A percentile compares a stretch with the other conserved stretches of the same genome.
Conservation (phyloP, 73 alveolate genomes). For the Durusdinium trenchii region DNA sequence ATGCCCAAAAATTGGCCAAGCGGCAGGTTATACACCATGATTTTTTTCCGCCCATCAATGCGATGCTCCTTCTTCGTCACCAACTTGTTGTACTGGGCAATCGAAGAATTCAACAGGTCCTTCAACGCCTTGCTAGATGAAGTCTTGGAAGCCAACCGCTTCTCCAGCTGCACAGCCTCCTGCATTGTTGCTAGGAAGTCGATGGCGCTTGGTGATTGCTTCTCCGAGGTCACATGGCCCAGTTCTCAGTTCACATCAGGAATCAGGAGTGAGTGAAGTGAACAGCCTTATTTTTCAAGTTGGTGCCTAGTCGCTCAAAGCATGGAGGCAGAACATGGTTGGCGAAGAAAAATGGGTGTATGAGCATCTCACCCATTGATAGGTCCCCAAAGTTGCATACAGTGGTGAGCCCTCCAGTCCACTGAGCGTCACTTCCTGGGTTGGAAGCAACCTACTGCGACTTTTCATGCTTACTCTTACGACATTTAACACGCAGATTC, state of each 20-base stretch:
- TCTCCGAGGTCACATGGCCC: not conserved
- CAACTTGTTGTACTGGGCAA: not conserved
- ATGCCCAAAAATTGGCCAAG: not conserved
- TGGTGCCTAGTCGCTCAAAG: not conserved
- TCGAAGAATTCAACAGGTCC: not conserved
- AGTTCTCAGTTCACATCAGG: not conserved
- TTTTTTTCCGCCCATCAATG: not conserved
- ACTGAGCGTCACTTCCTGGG: no score
- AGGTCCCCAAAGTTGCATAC: not conserved
- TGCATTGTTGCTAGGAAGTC: not conserved
- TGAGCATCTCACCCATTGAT: slow-evolving; percentile 9
- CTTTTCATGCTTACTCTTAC: no score
- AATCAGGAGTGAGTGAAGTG: not conserved
- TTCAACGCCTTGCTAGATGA: not conserved
- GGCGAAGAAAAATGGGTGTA: slow-evolving; percentile 23
- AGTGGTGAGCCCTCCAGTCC: not conserved
- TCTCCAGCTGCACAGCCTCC: not conserved
- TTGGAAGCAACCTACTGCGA: no score
- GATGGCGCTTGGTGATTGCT: not conserved
- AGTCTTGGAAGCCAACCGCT: not conserved
- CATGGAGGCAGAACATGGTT: not conserved
- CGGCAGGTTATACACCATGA: not conserved
- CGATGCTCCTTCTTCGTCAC: not conserved
- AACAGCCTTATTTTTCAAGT: not conserved
- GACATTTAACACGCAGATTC: no score